Percentiles rank a stretch among this genome's conserved stretches.
Evolutionary conservation across 176 grass and related monocot species (phyloP).

Genomic region (Thalia dealbata): DNA sequence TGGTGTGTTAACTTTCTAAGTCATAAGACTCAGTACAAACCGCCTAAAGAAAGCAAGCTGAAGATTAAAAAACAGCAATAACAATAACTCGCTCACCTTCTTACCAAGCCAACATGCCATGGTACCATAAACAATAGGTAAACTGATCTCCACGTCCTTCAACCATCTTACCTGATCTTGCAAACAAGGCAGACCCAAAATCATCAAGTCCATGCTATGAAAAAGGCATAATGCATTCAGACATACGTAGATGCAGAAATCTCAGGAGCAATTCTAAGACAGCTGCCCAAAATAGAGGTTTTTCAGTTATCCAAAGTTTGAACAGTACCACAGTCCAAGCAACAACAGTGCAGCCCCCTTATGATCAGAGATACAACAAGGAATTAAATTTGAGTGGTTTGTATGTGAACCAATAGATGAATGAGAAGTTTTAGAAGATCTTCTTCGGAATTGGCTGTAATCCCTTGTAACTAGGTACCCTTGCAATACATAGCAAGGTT

Average conservation of each 20-base stretch:
- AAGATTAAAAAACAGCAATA: neutral
- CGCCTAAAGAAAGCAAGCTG: neutral
- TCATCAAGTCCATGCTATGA: neutral
- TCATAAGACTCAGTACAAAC: no score
- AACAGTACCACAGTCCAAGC: no score
- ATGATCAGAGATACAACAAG: no score
- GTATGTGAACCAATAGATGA: no score
- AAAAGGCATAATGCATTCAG: neutral
- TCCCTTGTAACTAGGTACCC: no score
- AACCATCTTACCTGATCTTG: slow-evolving; percentile 54
- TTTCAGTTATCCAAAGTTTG: no score
- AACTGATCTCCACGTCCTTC: slow-evolving; percentile 88
- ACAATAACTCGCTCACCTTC: slow-evolving; percentile 56
- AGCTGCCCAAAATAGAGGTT: no score
- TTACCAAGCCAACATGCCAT: slow-evolving; percentile 94
- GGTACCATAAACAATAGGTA: slow-evolving; percentile 80
- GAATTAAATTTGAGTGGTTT: no score
- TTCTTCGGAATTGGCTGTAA: no score
- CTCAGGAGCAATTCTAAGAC: neutral
- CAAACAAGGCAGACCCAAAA: neutral
- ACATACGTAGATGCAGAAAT: neutral
- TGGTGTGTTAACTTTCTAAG: neutral
- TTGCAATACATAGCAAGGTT: no score
- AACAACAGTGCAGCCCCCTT: no score
- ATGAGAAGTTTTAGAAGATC: no score